Evolutionary conservation across 176 grass and related monocot species (phyloP).

Genomic region (Bothriochloa decipiens): DNA sequence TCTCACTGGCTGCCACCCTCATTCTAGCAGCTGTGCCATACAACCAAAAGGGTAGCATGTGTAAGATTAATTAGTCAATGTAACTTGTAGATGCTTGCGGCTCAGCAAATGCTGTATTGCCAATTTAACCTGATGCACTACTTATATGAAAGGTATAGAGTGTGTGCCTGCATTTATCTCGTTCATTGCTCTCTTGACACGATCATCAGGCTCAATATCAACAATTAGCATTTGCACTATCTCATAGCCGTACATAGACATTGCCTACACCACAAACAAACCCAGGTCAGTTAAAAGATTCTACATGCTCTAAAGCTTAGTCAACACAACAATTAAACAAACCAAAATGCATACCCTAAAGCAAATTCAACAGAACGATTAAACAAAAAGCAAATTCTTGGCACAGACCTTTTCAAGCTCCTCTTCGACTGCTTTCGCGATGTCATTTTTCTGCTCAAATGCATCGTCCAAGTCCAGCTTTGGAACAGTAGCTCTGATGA

Average conservation of each 20-base stretch:
- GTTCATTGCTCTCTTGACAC: conserved; percentile 70
- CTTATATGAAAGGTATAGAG: not conserved
- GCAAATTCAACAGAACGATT: not conserved
- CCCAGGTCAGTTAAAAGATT: conserved; percentile 27
- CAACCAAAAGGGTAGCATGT: not conserved
- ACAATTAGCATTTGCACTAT: conserved; percentile 68
- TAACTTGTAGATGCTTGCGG: not conserved
- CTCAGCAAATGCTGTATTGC: not conserved
- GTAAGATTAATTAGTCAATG: not conserved
- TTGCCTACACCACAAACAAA: conserved; percentile 50
- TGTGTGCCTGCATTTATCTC: conserved; percentile 64
- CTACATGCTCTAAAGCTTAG: not conserved
- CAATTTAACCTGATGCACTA: conserved; percentile 14
- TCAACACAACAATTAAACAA: not conserved
- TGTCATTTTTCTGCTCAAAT: conserved; percentile 71
- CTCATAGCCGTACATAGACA: conserved; percentile 69
- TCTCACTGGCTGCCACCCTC: conserved; percentile 62
- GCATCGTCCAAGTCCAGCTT: conserved; percentile 62
- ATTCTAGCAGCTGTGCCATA: conserved; percentile 57
- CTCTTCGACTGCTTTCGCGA: conserved; percentile 67
- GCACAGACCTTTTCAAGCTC: conserved; percentile 69
- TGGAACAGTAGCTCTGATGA: conserved; percentile 70
- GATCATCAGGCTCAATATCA: conserved; percentile 67
- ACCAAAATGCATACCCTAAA: not conserved
- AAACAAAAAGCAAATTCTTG: not conserved